These are phyloP conservation scores for Neurospora sp. DNA, from an alignment of 495 filamentous ascomycete species.

Conservation along the genomic window DNA sequence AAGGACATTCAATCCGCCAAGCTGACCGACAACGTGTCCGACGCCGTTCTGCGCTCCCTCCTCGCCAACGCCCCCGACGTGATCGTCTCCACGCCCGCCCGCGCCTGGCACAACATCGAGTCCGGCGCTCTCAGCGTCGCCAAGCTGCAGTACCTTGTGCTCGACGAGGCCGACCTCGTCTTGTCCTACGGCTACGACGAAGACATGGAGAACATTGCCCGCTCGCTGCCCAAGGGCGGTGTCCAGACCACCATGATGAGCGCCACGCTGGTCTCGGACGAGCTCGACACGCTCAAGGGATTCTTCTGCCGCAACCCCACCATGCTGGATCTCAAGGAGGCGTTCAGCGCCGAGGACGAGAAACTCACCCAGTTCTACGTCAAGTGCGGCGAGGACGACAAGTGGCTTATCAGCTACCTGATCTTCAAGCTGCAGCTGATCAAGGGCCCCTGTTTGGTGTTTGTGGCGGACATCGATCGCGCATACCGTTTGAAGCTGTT, in stretches of 20 bases:
- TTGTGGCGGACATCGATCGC: conserved; percentile 86
- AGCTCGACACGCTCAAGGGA: conserved; percentile 75
- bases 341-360: conserved; percentile 55
- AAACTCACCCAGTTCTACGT: conserved; percentile 81
- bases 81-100: conserved; percentile 77
- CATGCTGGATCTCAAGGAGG: conserved; percentile 63
- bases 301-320: conserved; percentile 76
- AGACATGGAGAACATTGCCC: conserved; percentile 68
- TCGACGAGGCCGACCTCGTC: conserved; percentile 95
- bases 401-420: conserved; percentile 86
- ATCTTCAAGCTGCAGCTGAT: conserved; percentile 92
- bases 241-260: conserved; percentile 86
- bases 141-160: conserved; percentile 66
- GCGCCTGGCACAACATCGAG: conserved; percentile 61
- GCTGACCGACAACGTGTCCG: conserved; percentile 77
- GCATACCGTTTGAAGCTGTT: conserved; percentile 93
- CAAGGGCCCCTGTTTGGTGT: conserved; percentile 90
- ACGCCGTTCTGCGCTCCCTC: conserved; percentile 73
- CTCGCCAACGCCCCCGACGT: conserved; percentile 84
- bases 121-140: conserved; percentile 57
- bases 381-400: conserved; percentile 89
- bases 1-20: conserved; percentile 76
- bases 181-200: conserved; percentile 90
- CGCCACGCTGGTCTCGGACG: conserved; percentile 81
- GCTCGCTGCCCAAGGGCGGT: conserved; percentile 60